Evolutionary conservation across 148 eudicot species (phyloP).

Genomic region (Chenopodium album): DNA sequence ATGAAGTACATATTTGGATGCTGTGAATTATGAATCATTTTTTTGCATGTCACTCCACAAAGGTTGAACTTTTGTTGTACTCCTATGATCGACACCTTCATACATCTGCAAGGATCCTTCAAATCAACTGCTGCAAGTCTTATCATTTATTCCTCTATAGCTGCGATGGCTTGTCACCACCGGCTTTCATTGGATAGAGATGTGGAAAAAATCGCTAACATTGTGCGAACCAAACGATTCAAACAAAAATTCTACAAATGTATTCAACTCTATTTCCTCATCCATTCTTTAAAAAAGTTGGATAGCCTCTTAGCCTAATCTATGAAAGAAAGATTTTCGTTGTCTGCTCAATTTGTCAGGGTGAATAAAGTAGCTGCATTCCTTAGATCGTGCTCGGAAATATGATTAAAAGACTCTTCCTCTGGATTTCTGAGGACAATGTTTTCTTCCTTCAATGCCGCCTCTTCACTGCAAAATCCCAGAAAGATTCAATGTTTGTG

Average conservation of each 20-base stretch:
- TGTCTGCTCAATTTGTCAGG: conserved; percentile 29
- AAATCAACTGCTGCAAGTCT: not conserved
- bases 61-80: not conserved
- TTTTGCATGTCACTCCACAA: not conserved
- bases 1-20: not conserved
- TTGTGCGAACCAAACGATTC: not conserved
- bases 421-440: conserved; percentile 24
- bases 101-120: not conserved
- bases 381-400: conserved; percentile 33
- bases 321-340: not conserved
- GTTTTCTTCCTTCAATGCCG: conserved; percentile 33
- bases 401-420: conserved; percentile 23
- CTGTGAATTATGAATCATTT: not conserved
- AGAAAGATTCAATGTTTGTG: not conserved
- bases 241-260: conserved; percentile 10
- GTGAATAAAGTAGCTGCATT: conserved; percentile 36
- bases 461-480: conserved; percentile 35
- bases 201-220: not conserved
- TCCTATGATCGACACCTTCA: not conserved
- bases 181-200: not conserved
- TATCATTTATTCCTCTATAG: not conserved
- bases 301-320: conserved; percentile 11
- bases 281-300: not conserved
- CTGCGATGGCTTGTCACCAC: not conserved
- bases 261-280: not conserved